These are phyloP conservation scores for Globisporangium ultimum DNA, from an alignment of 352 stramenopile genomes.

Conservation along the genomic window DNA sequence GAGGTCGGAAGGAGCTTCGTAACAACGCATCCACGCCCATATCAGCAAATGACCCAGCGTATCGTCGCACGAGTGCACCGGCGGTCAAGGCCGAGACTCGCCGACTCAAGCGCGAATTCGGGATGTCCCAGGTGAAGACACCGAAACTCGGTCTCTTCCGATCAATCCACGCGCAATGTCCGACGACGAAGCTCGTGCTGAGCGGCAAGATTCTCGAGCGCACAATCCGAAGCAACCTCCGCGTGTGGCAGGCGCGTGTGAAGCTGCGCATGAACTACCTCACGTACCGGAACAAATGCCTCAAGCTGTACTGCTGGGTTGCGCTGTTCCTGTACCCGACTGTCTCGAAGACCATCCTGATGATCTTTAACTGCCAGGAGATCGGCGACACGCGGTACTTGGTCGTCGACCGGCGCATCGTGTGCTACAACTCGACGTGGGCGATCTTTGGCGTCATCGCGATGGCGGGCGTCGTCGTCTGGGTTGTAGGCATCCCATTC, in stretches of 20 bases:
- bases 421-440: conserved; percentile 70
- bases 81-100: conserved; percentile 26
- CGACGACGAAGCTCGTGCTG: conserved; percentile 41
- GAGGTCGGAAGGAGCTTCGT: conserved; percentile 8
- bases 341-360: conserved; percentile 76
- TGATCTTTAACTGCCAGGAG: conserved; percentile 80
- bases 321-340: conserved; percentile 72
- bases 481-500: conserved; percentile 74
- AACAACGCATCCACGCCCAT: background rate
- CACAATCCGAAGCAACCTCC: conserved; percentile 66
- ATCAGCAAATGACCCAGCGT: background rate
- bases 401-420: conserved; percentile 58
- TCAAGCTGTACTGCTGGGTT: conserved; percentile 79
- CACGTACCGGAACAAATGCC: conserved; percentile 76
- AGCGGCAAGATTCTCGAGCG: conserved; percentile 51
- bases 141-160: conserved; percentile 63
- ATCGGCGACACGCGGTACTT: conserved; percentile 56
- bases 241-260: conserved; percentile 71
- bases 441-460: conserved; percentile 56
- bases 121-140: conserved; percentile 72
- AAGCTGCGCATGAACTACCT: conserved; percentile 85
- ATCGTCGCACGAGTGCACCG: background rate
- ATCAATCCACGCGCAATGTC: conserved; percentile 49
- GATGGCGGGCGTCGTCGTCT: conserved; percentile 52
- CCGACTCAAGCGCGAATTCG: conserved; percentile 55